Percentiles rank a stretch among this genome's conserved stretches.
Conservation (phyloP, 257 asterid species). For the Striga asiatica region DNA sequence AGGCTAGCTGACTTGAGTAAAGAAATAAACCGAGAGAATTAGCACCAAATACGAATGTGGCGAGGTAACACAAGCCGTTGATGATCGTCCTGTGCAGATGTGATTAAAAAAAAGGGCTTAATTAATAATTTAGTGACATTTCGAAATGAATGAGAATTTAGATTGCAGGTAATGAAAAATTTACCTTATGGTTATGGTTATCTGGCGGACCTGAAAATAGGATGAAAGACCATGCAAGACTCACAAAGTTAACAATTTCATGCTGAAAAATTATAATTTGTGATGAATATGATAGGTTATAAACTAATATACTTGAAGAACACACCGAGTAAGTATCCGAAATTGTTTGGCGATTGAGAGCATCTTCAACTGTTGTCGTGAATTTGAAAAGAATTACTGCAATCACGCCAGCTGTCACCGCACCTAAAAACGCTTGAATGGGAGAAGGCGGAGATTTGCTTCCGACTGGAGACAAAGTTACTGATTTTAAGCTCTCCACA, state of each 20-base stretch:
- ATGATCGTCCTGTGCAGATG: constrained; percentile 57
- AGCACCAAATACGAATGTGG: constrained; percentile 76
- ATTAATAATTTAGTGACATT: neutral
- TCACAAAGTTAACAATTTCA: too few species aligned
- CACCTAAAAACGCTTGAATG: constrained; percentile 72
- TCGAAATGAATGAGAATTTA: too few species aligned
- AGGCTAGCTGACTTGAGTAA: constrained; percentile 76
- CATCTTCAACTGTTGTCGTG: constrained; percentile 57
- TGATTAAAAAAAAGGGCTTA: neutral
- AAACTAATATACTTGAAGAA: constrained; percentile 1
- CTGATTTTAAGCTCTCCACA: constrained; percentile 52
- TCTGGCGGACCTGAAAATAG: constrained; percentile 70
- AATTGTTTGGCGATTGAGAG: constrained; percentile 65
- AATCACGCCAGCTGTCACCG: constrained; percentile 60
- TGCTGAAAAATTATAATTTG: neutral
- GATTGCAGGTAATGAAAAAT: constrained; percentile 1
- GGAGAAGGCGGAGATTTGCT: constrained; percentile 63
- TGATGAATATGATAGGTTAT: neutral
- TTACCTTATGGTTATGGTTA: constrained; percentile 83
- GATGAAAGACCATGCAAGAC: constrained; percentile 8
- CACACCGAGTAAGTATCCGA: constrained; percentile 70
- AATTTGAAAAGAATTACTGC: constrained; percentile 70
- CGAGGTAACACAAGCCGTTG: constrained; percentile 85
- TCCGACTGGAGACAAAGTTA: constrained; percentile 36
- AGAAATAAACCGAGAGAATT: constrained; percentile 68